phyloP scores from a whole-genome alignment of 805 yeast genomes.

The Candida peoriensis region DNA sequence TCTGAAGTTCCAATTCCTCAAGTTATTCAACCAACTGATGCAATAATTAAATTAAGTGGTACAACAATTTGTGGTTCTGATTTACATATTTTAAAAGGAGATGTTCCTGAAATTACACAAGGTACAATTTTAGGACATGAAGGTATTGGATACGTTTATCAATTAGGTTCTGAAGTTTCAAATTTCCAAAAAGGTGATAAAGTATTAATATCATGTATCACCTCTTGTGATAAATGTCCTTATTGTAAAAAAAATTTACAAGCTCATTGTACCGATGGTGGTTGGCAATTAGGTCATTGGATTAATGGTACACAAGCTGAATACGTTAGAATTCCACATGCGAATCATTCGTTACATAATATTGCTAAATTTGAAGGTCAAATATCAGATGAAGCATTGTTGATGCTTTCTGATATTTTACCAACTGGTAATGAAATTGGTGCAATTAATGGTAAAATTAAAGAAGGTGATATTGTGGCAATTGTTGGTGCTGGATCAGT shows the following conservation, averaged over 20 bases:
- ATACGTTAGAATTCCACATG: slow-evolving; percentile 49
- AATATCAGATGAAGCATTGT: slow-evolving; percentile 43
- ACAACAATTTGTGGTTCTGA: slow-evolving; percentile 67
- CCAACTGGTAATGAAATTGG: slow-evolving; percentile 69
- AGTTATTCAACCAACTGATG: slow-evolving; percentile 45
- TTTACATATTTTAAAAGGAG: slow-evolving; percentile 57
- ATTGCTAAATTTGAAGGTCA: slow-evolving; percentile 28
- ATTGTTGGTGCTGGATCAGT: slow-evolving; percentile 68
- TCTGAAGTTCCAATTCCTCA: slow-evolving; percentile 38
- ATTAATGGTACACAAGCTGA: slow-evolving; percentile 70
- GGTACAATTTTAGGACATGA: slow-evolving; percentile 57
- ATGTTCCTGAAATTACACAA: slow-evolving; percentile 48
- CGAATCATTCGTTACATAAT: slow-evolving; percentile 33
- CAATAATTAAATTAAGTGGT: slow-evolving; percentile 47
- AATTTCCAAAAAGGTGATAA: slow-evolving; percentile 51
- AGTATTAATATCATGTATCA: slow-evolving; percentile 62
- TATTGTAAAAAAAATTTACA: slow-evolving; percentile 53
- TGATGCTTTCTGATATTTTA: slow-evolving; percentile 59
- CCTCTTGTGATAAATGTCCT: slow-evolving; percentile 54
- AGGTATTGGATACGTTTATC: slow-evolving; percentile 48
- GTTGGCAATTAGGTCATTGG: slow-evolving; percentile 49
- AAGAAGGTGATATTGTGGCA: slow-evolving; percentile 53
- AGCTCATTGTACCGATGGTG: slow-evolving; percentile 55
- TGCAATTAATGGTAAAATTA: slow-evolving; percentile 48
- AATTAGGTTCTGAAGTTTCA: slow-evolving; percentile 44